A percentile compares a stretch with the other conserved stretches of the same genome.
phyloP scores from a whole-genome alignment of 805 yeast genomes.

The Torulaspora microellipsoides region DNA sequence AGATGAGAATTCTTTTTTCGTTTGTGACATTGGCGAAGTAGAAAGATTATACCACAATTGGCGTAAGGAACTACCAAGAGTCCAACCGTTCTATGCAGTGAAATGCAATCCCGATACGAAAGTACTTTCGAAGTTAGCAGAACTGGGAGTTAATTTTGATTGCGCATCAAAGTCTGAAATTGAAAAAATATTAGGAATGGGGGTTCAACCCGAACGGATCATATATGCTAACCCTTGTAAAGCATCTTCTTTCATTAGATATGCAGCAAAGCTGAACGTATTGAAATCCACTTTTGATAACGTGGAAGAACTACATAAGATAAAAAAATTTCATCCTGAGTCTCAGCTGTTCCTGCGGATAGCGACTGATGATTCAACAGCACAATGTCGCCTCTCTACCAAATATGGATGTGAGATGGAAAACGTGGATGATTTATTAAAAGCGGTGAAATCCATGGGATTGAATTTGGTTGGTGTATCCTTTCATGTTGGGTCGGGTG shows the following conservation, averaged over 20 bases:
- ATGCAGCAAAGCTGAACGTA: constrained; percentile 54
- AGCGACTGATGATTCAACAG: constrained; percentile 82
- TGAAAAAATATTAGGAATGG: constrained; percentile 55
- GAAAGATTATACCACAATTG: constrained; percentile 59
- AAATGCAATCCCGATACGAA: constrained; percentile 79
- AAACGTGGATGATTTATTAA: constrained; percentile 51
- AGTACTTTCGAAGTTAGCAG: constrained; percentile 53
- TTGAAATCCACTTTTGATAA: constrained; percentile 86
- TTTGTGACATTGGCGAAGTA: constrained; percentile 78
- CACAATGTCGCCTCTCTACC: constrained; percentile 80
- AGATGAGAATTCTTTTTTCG: constrained; percentile 81
- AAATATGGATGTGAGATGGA: constrained; percentile 79
- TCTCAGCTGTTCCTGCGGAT: constrained; percentile 73
- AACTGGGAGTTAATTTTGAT: constrained; percentile 75
- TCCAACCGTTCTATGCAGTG: constrained; percentile 89
- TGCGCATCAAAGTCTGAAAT: constrained; percentile 91
- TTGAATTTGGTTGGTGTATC: constrained; percentile 79
- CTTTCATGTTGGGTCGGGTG: constrained; percentile 95
- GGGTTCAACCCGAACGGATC: constrained; percentile 61
- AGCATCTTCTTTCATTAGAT: constrained; percentile 73
- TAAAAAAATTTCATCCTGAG: constrained; percentile 60
- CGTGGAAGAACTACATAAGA: constrained; percentile 73
- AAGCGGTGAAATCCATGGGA: constrained; percentile 54
- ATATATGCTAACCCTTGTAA: constrained; percentile 95
- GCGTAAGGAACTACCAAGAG: constrained; percentile 60